Evolutionary conservation across 148 eudicot genomes (phyloP).

Genomic region (Diospyros lotus): DNA sequence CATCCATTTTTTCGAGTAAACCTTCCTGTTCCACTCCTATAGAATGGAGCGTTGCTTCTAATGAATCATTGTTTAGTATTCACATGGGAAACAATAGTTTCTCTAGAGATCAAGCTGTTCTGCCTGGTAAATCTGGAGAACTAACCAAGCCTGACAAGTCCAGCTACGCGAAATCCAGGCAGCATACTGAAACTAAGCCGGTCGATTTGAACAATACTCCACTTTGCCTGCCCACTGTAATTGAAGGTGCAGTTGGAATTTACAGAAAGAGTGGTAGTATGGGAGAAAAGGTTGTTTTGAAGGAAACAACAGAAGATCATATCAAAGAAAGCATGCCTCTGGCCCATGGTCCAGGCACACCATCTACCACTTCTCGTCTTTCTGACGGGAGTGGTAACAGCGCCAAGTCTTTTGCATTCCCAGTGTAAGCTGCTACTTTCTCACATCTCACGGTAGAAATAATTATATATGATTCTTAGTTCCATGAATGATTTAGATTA

Average conservation of each 20-base stretch:
- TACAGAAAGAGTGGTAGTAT: conserved; percentile 11
- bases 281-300: background rate
- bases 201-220: conserved; percentile 9
- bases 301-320: conserved; percentile 4
- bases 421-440: conserved; percentile 33
- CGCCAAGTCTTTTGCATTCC: conserved; percentile 46
- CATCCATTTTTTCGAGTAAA: conserved; percentile 30
- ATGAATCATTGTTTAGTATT: conserved; percentile 51
- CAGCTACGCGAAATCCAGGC: background rate
- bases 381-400: conserved; percentile 39
- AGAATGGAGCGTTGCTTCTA: conserved; percentile 54
- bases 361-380: conserved; percentile 23
- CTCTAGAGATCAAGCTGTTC: conserved; percentile 26
- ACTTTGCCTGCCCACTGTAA: conserved; percentile 26
- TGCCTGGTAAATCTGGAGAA: conserved; percentile 29
- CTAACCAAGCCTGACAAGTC: conserved; percentile 20
- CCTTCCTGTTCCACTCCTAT: conserved; percentile 19
- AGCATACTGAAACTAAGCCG: conserved; percentile 6
- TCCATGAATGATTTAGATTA: background rate
- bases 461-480: background rate
- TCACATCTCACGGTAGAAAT: background rate
- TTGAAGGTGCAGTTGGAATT: conserved; percentile 21
- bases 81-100: conserved; percentile 53
- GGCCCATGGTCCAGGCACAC: conserved; percentile 10
- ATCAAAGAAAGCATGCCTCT: conserved; percentile 10